Conservation (phyloP, 805 yeast genomes). For the Lipomyces yamadae region DNA sequence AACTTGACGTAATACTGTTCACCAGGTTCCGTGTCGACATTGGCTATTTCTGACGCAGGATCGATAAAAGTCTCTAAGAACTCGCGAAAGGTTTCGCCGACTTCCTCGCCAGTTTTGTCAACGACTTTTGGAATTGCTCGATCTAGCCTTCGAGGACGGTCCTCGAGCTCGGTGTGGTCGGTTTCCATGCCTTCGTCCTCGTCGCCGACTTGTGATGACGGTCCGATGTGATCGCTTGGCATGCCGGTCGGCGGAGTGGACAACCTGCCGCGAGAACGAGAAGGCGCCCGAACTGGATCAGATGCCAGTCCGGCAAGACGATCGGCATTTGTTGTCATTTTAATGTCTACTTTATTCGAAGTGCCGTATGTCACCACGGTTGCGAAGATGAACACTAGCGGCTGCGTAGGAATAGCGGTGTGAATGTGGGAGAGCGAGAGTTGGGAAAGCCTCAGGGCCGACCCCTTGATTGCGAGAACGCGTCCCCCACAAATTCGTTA, state of each 20-base stretch:
- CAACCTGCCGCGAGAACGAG: conserved; percentile 6
- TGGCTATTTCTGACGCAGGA: conserved; percentile 46
- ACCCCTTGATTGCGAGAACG: not conserved
- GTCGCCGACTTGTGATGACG: conserved; percentile 7
- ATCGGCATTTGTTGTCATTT: conserved; percentile 26
- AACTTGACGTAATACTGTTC: conserved; percentile 68
- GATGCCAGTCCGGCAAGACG: conserved; percentile 21
- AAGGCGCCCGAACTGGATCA: conserved; percentile 19
- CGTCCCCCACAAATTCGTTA: not conserved
- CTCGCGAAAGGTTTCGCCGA: conserved; percentile 85
- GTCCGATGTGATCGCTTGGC: conserved; percentile 9
- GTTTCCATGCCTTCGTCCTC: conserved; percentile 16
- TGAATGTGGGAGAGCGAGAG: not conserved
- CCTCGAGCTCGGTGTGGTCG: conserved; percentile 27
- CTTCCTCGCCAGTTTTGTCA: conserved; percentile 92
- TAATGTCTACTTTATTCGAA: not conserved
- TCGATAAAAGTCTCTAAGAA: conserved; percentile 72
- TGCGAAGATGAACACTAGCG: not conserved
- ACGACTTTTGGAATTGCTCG: conserved; percentile 77
- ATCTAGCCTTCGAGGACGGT: conserved; percentile 27
- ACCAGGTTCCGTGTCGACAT: conserved; percentile 41
- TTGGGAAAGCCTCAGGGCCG: not conserved
- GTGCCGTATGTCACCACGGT: not conserved
- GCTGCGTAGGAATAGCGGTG: not conserved
- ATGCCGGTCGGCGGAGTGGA: not conserved